Percentiles rank a stretch among this genome's conserved stretches.
Evolutionary conservation across 2,329 filamentous ascomycete species (phyloP).

Genomic region (Botrytis byssoidea): DNA sequence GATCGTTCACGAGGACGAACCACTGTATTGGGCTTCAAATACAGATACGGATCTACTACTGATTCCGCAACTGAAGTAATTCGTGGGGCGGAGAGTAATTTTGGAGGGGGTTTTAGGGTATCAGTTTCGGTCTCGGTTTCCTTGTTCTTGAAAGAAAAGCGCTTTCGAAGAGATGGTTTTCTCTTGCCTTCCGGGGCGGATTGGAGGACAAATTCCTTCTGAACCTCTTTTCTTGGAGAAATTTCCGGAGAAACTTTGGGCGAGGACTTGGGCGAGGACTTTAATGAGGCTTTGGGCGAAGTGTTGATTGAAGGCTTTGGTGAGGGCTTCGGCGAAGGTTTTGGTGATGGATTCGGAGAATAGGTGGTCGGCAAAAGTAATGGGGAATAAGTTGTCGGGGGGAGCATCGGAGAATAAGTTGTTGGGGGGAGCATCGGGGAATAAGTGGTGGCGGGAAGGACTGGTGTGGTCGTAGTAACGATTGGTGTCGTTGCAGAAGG

Average conservation of each 20-base stretch:
- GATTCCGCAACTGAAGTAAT: slow-evolving; percentile 22
- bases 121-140: slow-evolving; percentile 27
- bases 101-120: slow-evolving; percentile 9
- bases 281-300: neutral
- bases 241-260: neutral
- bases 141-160: slow-evolving; percentile 36
- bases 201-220: slow-evolving; percentile 2
- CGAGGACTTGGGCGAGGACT: neutral
- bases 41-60: slow-evolving; percentile 14
- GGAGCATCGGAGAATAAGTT: neutral
- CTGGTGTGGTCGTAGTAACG: neutral
- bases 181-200: slow-evolving; percentile 29
- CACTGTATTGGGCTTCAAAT: slow-evolving; percentile 25
- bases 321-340: neutral
- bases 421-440: neutral
- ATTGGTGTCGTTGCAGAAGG: slow-evolving; percentile 3
- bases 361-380: slow-evolving; percentile 3
- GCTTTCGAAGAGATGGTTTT: slow-evolving; percentile 34
- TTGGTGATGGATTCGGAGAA: neutral
- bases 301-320: neutral
- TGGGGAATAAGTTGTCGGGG: neutral
- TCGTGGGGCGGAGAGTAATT: neutral
- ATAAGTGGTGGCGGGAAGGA: neutral
- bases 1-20: slow-evolving; percentile 3
- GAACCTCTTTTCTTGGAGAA: neutral